Conservation (phyloP, 2,329 filamentous ascomycete genomes). For the Alternaria panax region DNA sequence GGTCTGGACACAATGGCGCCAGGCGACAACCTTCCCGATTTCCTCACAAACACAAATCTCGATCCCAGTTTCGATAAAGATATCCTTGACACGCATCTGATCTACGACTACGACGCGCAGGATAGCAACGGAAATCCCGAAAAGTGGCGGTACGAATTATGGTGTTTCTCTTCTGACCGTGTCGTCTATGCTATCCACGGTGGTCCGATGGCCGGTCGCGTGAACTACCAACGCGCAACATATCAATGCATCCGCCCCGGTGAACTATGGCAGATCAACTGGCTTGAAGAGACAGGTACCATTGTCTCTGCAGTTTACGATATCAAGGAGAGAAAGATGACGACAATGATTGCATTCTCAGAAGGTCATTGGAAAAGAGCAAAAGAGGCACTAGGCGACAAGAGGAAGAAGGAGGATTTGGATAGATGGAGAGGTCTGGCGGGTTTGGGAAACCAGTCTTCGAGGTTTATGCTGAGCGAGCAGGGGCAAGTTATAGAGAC, state of each 20-base stretch:
- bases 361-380: conserved; percentile 64
- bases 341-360: conserved; percentile 62
- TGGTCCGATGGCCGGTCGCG: conserved; percentile 60
- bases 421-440: conserved; percentile 61
- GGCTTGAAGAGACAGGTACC: conserved; percentile 68
- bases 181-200: conserved; percentile 68
- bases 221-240: conserved; percentile 62
- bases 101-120: conserved; percentile 65
- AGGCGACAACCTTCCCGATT: conserved; percentile 34
- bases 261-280: conserved; percentile 67
- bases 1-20: conserved; percentile 27
- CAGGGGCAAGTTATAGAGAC: conserved; percentile 61
- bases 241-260: conserved; percentile 66
- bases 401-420: conserved; percentile 60
- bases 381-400: conserved; percentile 62
- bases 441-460: conserved; percentile 58
- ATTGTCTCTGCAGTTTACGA: conserved; percentile 65
- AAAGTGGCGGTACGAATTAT: conserved; percentile 69
- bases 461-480: conserved; percentile 61
- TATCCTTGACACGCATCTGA: conserved; percentile 61
- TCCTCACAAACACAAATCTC: conserved; percentile 38
- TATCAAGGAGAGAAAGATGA: conserved; percentile 58
- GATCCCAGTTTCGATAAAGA: conserved; percentile 57
- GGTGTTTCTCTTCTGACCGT: conserved; percentile 63
- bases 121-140: conserved; percentile 59